A percentile compares a stretch with the other conserved stretches of the same genome.
Evolutionary conservation across 2,329 filamentous ascomycete species (phyloP).

Genomic region (Botrytis deweyae): DNA sequence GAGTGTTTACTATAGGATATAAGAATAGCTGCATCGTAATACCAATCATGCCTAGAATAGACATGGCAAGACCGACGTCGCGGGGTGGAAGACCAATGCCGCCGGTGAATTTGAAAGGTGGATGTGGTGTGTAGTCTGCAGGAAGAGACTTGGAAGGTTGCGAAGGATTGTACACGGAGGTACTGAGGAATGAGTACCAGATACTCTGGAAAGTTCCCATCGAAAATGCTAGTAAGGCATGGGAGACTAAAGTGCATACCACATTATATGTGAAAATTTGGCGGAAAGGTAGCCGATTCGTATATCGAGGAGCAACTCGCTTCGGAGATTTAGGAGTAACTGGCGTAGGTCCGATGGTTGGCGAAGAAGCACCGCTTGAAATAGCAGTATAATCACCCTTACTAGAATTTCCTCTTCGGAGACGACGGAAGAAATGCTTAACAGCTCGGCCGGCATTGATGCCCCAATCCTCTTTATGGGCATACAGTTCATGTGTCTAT

Average conservation of each 20-base stretch:
- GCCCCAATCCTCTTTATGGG: constrained; percentile 38
- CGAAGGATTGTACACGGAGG: constrained; percentile 47
- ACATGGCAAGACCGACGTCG: constrained; percentile 74
- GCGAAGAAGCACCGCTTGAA: constrained; percentile 8
- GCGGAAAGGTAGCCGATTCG: constrained; percentile 49
- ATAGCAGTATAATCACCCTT: constrained; percentile 22
- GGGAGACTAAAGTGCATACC: constrained; percentile 50
- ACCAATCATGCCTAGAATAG: constrained; percentile 73
- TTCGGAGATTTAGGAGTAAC: constrained; percentile 29
- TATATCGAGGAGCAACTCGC: constrained; percentile 34
- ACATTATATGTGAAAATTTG: constrained; percentile 38
- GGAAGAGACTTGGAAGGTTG: constrained; percentile 25
- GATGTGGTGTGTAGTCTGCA: constrained; percentile 50
- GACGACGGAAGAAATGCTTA: constrained; percentile 23
- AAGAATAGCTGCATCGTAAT: constrained; percentile 69
- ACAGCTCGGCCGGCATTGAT: constrained; percentile 32
- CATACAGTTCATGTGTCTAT: constrained; percentile 42
- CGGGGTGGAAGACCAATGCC: constrained; percentile 72
- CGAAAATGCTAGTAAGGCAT: constrained; percentile 59
- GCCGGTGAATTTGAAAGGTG: constrained; percentile 54
- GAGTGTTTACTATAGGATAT: constrained; percentile 66
- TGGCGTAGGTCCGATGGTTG: constrained; percentile 21
- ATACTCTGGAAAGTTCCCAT: constrained; percentile 61
- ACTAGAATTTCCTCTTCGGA: constrained; percentile 15
- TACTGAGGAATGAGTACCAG: constrained; percentile 62